These are phyloP conservation scores for Aegilops bicornis DNA, from an alignment of 176 grass and related monocot species.

Conservation along the genomic window DNA sequence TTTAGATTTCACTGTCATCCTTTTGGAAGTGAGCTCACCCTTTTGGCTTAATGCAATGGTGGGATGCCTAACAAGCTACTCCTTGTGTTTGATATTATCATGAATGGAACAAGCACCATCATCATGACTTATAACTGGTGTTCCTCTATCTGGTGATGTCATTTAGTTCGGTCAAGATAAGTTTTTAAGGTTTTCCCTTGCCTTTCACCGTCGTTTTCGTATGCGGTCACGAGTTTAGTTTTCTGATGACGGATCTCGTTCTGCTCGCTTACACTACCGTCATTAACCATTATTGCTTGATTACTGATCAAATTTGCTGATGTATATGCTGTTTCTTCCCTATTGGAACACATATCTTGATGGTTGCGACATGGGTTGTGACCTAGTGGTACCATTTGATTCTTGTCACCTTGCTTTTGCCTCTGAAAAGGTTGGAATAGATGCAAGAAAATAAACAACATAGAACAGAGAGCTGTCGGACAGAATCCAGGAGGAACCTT, in stretches of 20 bases:
- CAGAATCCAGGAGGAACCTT: slow-evolving; percentile 27
- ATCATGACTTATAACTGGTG: slow-evolving; percentile 9
- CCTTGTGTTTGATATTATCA: neutral
- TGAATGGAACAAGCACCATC: slow-evolving; percentile 33
- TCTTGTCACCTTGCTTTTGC: neutral
- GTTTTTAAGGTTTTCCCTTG: slow-evolving; percentile 36
- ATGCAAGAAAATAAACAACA: slow-evolving; percentile 22
- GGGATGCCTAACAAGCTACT: slow-evolving; percentile 25
- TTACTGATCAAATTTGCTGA: neutral
- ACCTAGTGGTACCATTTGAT: neutral
- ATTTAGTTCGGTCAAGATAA: slow-evolving; percentile 24
- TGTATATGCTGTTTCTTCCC: neutral
- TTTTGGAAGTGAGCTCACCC: neutral
- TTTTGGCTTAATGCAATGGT: neutral
- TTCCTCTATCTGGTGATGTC: slow-evolving; percentile 24
- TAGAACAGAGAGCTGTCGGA: slow-evolving; percentile 15
- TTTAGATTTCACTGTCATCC: slow-evolving; percentile 13
- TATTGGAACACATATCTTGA: neutral
- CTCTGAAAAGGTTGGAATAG: neutral
- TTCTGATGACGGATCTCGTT: slow-evolving; percentile 18
- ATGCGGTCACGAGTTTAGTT: neutral
- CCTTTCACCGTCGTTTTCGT: slow-evolving; percentile 30
- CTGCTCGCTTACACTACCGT: neutral
- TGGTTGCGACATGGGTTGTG: neutral
- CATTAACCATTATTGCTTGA: slow-evolving; percentile 3